Base-by-base conservation (phyloP, 1,284 basidiomycete species). In the Earliella scabrosa region DNA sequence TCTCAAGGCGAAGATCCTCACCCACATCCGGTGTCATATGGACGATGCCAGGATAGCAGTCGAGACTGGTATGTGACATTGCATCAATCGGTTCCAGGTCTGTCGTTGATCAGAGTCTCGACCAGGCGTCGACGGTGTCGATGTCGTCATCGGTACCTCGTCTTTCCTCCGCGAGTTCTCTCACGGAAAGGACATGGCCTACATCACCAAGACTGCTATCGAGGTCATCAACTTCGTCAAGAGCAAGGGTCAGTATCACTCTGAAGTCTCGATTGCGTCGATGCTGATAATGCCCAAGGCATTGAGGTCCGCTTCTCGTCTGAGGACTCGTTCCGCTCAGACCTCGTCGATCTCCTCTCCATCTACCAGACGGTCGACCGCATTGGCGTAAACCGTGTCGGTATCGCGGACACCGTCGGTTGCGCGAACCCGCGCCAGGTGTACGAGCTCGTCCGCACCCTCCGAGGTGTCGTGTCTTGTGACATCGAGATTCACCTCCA, bases 311-410 rank as follows among this genome's bases (percentile, higher is more conserved):
- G 97, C 60, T 99, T 99, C 86, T 99, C 97, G 27, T 97, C 97
- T 32, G 97, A 99, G 76, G 97, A 99, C 77, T 98, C 95, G 35
- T 99, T 99, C 93, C 93, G 97, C 65, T 99, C 97, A 66, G 97
- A 99, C 76, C 87, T 99, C 59, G 97, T 99, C 75, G 97, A 99
- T 80, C 84, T 99, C 46, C 85, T 99, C 52, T 96, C 93, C 47
- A 98, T 99, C 78, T 99, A 99, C 83, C 94, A 97, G 76, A 97
- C 97, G 50, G 97, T 99, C 53, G 97, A 99, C 82, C 98, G 98
- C 84, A 96, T 99, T 68, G 97, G 97, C 59, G 97, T 99, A 52
- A 96, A 99, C 83, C 90, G 97, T 66, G 97, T 99, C 65, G 97
- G 97, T 75, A 97, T 99, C 64, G 97, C 97, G 34, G 97, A 99